Evolutionary conservation across 768 basidiomycete species (phyloP), one percentile per base, ranked within the genome.

Genomic region (Multifurca ochricompacta): DNA sequence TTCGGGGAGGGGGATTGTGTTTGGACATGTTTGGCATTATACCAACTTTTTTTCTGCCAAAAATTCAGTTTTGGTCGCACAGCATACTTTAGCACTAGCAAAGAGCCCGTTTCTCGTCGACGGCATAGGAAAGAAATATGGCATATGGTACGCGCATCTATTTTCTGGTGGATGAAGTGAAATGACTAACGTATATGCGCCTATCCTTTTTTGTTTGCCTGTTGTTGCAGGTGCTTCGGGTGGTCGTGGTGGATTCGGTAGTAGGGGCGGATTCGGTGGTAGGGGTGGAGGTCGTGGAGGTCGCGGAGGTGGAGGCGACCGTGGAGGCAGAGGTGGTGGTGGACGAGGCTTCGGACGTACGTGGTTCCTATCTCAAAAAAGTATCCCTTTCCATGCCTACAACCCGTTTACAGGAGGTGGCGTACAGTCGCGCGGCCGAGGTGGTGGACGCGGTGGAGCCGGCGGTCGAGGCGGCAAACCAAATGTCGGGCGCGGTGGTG

Each of bases 401-500:
- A n/a, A n/a, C n/a, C n/a, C n/a, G n/a, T n/a, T n/a, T n/a, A n/a
- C n/a, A 56, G 64, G 31, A 40, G 58, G 32, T 45, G 68, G 62
- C 64, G 69, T 49, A 68, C 70, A 49, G 53, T 68, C 28, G 23
- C 55, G 55, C 32, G 70, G 72, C 21, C 39, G 70, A 55, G 36
- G 66, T 8, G 48, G 71, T 19, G 65, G 69, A 23, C 62, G 70
- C 6, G 79, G 80, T n/a, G 71, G 79, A 13, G 67, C 83, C 1
- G 83, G 85, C 5, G 31, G 37, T 36, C 55, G 50, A 6, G 49
- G 55, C 3, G 83, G 78, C 10, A 69, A 82, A 11, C 83, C 86
- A 4, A 88, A 88, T 13, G 81, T 78, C 3, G 77, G 70, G 61
- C 92, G 93, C 31, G 92, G 87, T 3, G 90, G 91, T 10, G 83